Base-by-base conservation (phyloP, 1,139 yeast genomes). In the Kodamaea suecica region DNA sequence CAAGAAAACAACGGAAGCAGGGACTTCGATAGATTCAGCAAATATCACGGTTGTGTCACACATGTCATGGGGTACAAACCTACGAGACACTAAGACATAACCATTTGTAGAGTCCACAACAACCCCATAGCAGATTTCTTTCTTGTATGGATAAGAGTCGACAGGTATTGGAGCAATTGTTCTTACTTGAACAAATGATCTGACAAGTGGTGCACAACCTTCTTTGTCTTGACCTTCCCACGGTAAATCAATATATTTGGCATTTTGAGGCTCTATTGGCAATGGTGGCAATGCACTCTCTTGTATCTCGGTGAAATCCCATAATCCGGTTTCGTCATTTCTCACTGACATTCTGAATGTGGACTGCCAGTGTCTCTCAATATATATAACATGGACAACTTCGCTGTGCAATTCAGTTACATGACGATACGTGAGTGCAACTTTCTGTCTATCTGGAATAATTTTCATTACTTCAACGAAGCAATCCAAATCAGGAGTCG, bases 361-460 rank as follows among this genome's bases (percentile, higher is more conserved):
- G 7, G 81, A 73, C 40, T 75, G 70, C 95, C 95, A 88, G 59
- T 86, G 95, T 49, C 96, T 78, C 52, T 87, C 95, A 37, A 88
- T 72, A 48, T 76, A 79, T 12, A 78, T 66, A 7, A 84, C 74
- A 16, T 79, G 73, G 33, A 80, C 76, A 33, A 76, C 66, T 33
- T 82, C 84, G 1, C 86, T 75, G 54, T 87, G 95, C 48, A 84
- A 70, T 52, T 88, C 96, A 3, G 87, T 73, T 26, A 87, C 75
- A 57, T 86, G 94, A 47, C 92, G 80, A 59, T 78, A 85, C 37
- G 80, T 66, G 17, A 85, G 73, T 2, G 90, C 70, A 4, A 88
- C 84, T 49, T 84, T 77, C 37, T 80, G 72, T 35, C 79, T 70
- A 55, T 88, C 95, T 2, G 95, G 95, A 17, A 87, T 80, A 3